phyloP scores from a whole-genome alignment of 345 rosid genomes.

The Mangifera indica region DNA sequence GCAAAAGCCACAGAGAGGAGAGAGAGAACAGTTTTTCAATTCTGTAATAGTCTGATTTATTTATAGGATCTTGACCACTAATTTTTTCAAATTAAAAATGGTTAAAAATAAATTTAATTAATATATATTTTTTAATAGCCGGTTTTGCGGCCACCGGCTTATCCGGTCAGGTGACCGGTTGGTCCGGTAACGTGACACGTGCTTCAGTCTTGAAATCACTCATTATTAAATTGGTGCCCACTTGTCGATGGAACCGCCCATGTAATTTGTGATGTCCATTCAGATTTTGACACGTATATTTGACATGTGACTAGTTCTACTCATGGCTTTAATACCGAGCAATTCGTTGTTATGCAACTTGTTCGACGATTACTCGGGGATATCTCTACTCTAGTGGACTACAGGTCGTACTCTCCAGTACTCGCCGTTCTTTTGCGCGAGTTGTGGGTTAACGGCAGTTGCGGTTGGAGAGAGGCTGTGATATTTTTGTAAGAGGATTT shows the following conservation, averaged over 20 bases:
- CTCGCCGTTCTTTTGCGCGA: too few relatives aligned
- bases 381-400: background rate
- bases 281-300: constrained; percentile 10
- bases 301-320: constrained; percentile 16
- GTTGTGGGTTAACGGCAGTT: too few relatives aligned
- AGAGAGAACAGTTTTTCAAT: background rate
- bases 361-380: constrained; percentile 7
- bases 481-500: too few relatives aligned
- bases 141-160: constrained; percentile 29
- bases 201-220: constrained; percentile 25
- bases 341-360: too few relatives aligned
- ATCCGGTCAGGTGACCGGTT: constrained; percentile 35
- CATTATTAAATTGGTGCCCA: constrained; percentile 14
- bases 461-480: too few relatives aligned
- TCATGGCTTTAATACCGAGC: background rate
- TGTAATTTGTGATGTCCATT: background rate
- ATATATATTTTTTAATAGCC: background rate
- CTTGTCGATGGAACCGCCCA: constrained; percentile 20
- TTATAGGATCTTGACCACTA: constrained; percentile 37
- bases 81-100: background rate
- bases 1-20: background rate
- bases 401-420: background rate
- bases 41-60: background rate
- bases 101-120: background rate
- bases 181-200: constrained; percentile 52